phyloP scores from a whole-genome alignment of 1,139 yeast genomes.

The Yarrowia galli region DNA sequence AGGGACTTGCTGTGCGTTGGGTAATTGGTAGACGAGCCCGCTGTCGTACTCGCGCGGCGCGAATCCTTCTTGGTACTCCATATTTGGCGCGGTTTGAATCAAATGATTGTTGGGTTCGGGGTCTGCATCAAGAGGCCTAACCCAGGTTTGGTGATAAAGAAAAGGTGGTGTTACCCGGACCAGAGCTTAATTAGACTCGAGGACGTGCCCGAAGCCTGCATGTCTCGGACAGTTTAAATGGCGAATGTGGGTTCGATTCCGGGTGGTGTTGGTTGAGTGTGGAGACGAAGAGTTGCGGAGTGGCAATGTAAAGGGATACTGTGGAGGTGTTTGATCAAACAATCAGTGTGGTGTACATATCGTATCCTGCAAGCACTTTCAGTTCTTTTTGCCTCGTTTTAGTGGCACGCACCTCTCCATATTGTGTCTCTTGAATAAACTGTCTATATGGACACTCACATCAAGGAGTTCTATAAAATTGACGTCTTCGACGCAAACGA shows the following conservation, averaged over 20 bases:
- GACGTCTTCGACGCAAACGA: no score
- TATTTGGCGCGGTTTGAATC: constrained; percentile 4
- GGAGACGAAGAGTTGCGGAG: no score
- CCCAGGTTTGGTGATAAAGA: constrained; percentile 35
- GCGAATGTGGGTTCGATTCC: constrained; percentile 7
- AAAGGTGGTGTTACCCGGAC: constrained; percentile 39
- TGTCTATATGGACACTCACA: no score
- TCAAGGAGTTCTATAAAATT: no score
- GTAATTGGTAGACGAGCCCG: constrained; percentile 30
- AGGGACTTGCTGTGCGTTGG: constrained; percentile 23
- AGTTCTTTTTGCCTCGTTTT: no score
- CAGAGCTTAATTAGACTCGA: constrained; percentile 20
- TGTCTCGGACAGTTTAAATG: not conserved
- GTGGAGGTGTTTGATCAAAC: no score
- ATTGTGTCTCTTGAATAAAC: no score
- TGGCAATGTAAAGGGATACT: no score
- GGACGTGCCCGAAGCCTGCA: constrained; percentile 13
- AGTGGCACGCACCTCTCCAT: no score
- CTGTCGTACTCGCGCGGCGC: constrained; percentile 36
- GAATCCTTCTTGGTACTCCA: constrained; percentile 37
- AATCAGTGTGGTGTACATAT: no score
- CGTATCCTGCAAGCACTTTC: no score
- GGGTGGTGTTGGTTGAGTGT: not conserved
- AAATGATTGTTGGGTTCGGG: not conserved
- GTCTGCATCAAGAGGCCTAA: constrained; percentile 20